Evolutionary conservation across 768 basidiomycete genomes (phyloP).

Genomic region (Boletus rubropictus): DNA sequence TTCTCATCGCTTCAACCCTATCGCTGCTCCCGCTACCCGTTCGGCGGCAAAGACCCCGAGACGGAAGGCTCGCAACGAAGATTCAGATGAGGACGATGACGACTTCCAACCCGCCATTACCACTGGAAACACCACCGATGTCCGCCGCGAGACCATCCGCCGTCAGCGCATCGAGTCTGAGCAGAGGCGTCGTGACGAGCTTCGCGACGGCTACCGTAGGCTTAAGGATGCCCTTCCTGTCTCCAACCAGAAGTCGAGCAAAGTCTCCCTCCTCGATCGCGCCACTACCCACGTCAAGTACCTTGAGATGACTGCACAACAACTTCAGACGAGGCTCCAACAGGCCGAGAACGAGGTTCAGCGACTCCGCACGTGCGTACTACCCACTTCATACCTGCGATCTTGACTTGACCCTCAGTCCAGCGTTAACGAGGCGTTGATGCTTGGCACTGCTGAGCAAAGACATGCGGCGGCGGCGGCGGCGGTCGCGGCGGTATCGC

Average conservation of each 20-base stretch:
- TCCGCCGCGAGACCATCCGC: slow-evolving; percentile 85
- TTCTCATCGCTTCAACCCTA: slow-evolving; percentile 77
- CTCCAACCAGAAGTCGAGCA: slow-evolving; percentile 90
- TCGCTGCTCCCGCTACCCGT: slow-evolving; percentile 46
- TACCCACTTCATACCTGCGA: background rate
- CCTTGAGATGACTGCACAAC: slow-evolving; percentile 73
- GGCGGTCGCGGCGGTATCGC: slow-evolving; percentile 49
- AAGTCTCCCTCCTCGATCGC: slow-evolving; percentile 84
- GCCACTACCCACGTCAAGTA: slow-evolving; percentile 84
- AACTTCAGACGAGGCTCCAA: slow-evolving; percentile 71
- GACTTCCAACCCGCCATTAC: slow-evolving; percentile 57
- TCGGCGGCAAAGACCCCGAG: slow-evolving; percentile 48
- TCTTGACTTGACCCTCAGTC: background rate
- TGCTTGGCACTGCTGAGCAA: slow-evolving; percentile 79
- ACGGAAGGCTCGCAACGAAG: slow-evolving; percentile 51
- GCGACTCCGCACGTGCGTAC: slow-evolving; percentile 58
- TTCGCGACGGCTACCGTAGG: slow-evolving; percentile 84
- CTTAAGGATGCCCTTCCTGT: slow-evolving; percentile 87
- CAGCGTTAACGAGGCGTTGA: slow-evolving; percentile 82
- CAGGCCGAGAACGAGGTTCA: slow-evolving; percentile 75
- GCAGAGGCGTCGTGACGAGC: slow-evolving; percentile 87
- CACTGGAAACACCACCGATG: slow-evolving; percentile 47
- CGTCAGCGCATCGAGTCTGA: slow-evolving; percentile 92
- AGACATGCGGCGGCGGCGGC: slow-evolving; percentile 54
- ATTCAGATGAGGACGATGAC: slow-evolving; percentile 68